Percentiles rank a stretch among this genome's conserved stretches.
Conservation (phyloP, 768 basidiomycete genomes). For the Rhodotorula toruloides region DNA sequence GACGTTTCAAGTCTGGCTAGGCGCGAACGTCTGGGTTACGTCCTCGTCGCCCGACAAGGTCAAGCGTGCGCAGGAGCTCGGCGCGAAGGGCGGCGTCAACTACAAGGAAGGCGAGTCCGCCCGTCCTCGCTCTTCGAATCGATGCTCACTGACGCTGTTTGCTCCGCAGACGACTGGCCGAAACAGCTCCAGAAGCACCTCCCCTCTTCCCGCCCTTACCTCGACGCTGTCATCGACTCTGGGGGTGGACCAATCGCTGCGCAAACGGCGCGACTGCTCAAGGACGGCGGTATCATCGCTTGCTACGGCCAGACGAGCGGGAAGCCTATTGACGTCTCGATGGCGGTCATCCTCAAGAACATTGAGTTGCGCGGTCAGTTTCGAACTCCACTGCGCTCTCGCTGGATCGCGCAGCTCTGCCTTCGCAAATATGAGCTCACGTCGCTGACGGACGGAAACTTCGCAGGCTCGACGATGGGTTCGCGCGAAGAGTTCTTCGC, state of each 20-base stretch:
- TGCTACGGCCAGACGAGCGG: conserved; percentile 39
- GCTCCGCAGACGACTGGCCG: conserved; percentile 43
- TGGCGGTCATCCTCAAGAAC: conserved; percentile 71
- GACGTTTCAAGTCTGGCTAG: conserved; percentile 3
- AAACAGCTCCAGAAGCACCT: conserved; percentile 52
- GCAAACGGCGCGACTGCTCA: conserved; percentile 54
- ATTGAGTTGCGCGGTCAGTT: conserved; percentile 72
- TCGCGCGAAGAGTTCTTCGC: conserved; percentile 66
- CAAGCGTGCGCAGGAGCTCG: conserved; percentile 59
- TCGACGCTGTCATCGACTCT: conserved; percentile 66
- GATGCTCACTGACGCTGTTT: neutral
- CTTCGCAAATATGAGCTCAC: too few relatives aligned
- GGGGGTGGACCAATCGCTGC: conserved; percentile 63
- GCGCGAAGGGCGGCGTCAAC: conserved; percentile 69
- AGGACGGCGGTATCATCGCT: conserved; percentile 43
- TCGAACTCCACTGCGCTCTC: too few relatives aligned
- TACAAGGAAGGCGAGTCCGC: conserved; percentile 60
- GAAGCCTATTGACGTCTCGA: conserved; percentile 67
- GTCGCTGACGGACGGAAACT: too few relatives aligned
- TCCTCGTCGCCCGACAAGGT: conserved; percentile 68
- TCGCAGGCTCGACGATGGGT: conserved; percentile 82
- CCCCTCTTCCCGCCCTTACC: conserved; percentile 41
- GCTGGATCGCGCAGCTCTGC: too few relatives aligned
- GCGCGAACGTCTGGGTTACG: conserved; percentile 64
- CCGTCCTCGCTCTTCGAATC: neutral